A percentile compares a stretch with the other conserved stretches of the same genome.
Conservation (phyloP, 148 eudicot species). For the Rhododendron vialii region DNA sequence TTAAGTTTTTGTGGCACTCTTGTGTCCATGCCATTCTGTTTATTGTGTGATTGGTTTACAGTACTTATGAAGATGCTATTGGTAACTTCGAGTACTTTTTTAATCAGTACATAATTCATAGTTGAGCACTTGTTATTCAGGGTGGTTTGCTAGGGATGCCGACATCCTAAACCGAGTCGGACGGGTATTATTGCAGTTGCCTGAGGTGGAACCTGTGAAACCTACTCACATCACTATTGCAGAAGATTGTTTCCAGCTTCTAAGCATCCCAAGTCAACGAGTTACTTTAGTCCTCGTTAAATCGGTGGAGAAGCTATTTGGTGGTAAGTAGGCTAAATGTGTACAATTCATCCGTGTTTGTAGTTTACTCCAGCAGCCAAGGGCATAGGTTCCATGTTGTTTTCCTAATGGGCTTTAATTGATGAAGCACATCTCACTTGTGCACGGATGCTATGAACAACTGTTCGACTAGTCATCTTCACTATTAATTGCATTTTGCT, state of each 20-base stretch:
- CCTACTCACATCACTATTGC: conserved; percentile 53
- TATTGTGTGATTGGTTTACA: background rate
- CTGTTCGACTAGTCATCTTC: background rate
- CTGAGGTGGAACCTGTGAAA: conserved; percentile 18
- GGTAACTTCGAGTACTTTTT: background rate
- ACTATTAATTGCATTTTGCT: background rate
- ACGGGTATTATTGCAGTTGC: conserved; percentile 43
- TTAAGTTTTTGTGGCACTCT: background rate
- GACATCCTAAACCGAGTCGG: conserved; percentile 60
- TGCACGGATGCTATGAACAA: background rate
- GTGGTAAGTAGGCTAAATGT: conserved; percentile 24
- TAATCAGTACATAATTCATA: background rate
- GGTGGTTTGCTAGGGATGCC: conserved; percentile 95
- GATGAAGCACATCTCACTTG: background rate
- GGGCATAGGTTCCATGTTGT: background rate
- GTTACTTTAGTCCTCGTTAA: too few species aligned
- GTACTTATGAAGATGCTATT: background rate
- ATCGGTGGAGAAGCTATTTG: too few species aligned
- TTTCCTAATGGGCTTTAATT: background rate
- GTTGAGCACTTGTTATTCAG: conserved; percentile 30
- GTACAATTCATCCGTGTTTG: background rate
- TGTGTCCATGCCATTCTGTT: background rate
- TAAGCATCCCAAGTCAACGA: too few species aligned
- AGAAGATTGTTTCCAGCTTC: conserved; percentile 75
- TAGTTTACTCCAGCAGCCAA: background rate